A percentile compares a stretch with the other conserved stretches of the same genome.
phyloP scores from a whole-genome alignment of 2,329 filamentous ascomycete species.

The Fusarium sp. region DNA sequence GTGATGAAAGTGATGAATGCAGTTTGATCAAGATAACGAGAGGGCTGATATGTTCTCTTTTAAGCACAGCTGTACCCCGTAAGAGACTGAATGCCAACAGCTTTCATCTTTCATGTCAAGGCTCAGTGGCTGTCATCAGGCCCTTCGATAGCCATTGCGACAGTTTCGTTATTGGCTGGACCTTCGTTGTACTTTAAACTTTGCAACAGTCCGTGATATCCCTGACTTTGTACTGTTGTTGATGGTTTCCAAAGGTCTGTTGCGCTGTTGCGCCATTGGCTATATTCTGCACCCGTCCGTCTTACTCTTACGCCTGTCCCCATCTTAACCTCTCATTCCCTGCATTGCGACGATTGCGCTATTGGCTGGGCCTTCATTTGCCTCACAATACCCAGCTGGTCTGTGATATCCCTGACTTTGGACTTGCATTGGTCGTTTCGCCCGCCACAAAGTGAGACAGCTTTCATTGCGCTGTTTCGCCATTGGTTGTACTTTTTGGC shows the following conservation, averaged over 20 bases:
- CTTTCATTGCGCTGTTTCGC: not conserved
- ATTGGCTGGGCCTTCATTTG: not conserved
- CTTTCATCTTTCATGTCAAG: accelerated
- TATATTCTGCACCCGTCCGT: accelerated
- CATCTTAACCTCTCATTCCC: not conserved
- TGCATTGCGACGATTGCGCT: not conserved
- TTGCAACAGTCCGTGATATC: not conserved
- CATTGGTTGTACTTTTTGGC: not conserved
- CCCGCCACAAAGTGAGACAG: not conserved
- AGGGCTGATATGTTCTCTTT: not conserved
- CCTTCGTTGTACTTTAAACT: not conserved
- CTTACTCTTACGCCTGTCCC: not conserved
- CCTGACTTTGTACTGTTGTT: accelerated
- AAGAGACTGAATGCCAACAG: not conserved
- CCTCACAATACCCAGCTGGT: not conserved
- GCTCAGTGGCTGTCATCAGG: not conserved
- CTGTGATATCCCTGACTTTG: not conserved
- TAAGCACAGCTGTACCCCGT: not conserved
- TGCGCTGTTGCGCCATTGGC: not conserved
- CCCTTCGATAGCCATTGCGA: not conserved
- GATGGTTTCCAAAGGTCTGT: not conserved
- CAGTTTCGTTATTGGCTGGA: not conserved
- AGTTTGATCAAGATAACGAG: accelerated
- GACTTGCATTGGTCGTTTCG: not conserved
- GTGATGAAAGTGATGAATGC: not conserved